phyloP scores from a whole-genome alignment of 257 asterid genomes.

The Przewalskia tangutica region DNA sequence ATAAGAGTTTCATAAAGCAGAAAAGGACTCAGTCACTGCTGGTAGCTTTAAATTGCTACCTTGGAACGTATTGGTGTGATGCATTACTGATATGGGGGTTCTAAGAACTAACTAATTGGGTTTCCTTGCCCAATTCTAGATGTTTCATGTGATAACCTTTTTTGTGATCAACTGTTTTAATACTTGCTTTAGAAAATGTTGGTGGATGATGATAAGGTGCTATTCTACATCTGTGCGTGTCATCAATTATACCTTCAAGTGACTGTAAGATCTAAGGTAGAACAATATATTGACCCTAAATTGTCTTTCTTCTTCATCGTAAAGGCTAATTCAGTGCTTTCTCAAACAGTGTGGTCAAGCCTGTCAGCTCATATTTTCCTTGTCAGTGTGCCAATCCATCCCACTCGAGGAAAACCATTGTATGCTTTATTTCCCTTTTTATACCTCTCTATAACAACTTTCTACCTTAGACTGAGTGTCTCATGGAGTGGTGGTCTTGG shows the following conservation, averaged over 20 bases:
- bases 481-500: not conserved
- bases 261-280: not conserved
- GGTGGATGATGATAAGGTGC: not conserved
- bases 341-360: not conserved
- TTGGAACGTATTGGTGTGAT: not conserved
- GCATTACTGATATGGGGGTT: not conserved
- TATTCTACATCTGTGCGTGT: not conserved
- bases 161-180: not conserved
- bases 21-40: not conserved
- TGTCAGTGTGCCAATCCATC: not conserved
- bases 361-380: not conserved
- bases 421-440: not conserved
- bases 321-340: not conserved
- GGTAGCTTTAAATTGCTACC: not conserved
- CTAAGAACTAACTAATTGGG: not conserved
- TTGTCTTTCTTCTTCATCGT: not conserved
- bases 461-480: not conserved
- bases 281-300: not conserved
- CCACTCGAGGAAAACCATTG: not conserved
- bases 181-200: not conserved
- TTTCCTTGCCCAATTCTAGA: not conserved
- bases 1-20: not conserved
- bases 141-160: not conserved
- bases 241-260: not conserved
- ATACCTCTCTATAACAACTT: not conserved